These are phyloP conservation scores for Fonsecaea multimorphosa DNA, from an alignment of 2,329 filamentous ascomycete genomes.

Conservation along the genomic window DNA sequence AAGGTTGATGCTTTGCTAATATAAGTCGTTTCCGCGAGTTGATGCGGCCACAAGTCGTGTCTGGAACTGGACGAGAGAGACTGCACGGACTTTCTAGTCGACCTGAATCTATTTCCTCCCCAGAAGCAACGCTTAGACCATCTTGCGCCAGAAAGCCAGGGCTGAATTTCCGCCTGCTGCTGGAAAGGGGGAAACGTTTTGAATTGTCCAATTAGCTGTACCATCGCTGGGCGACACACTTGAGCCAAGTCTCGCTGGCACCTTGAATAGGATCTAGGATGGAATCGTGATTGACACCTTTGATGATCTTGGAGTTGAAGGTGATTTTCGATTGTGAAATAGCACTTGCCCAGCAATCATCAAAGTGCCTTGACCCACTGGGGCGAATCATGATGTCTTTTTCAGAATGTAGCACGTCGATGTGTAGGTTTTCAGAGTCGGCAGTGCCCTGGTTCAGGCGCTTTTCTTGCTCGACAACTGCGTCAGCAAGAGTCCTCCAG, in stretches of 20 bases:
- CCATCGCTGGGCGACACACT: slow-evolving; percentile 9
- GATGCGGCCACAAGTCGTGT: too few species aligned
- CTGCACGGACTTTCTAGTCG: neutral
- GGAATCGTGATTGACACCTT: slow-evolving; percentile 16
- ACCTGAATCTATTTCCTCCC: neutral
- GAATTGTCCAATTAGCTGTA: neutral
- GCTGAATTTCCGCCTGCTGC: neutral
- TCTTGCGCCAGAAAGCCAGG: neutral
- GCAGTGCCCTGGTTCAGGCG: neutral
- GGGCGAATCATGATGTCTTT: slow-evolving; percentile 13
- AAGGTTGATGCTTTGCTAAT: too few species aligned
- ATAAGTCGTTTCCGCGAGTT: too few species aligned
- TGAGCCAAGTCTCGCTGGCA: slow-evolving; percentile 4
- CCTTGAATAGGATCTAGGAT: slow-evolving; percentile 13
- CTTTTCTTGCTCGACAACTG: neutral
- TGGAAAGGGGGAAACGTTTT: neutral
- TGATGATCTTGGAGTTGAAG: neutral
- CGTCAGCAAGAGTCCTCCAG: neutral
- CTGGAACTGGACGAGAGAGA: neutral
- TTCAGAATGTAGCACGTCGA: slow-evolving; percentile 10
- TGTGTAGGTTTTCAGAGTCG: neutral
- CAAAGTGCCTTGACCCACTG: slow-evolving; percentile 9
- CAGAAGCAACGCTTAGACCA: neutral
- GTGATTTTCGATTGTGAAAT: neutral
- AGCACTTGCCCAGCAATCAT: slow-evolving; percentile 10